Evolutionary conservation across 306 rosid genomes (phyloP), one percentile per base, ranked within the genome.

Genomic region (Gleditsia sinensis): DNA sequence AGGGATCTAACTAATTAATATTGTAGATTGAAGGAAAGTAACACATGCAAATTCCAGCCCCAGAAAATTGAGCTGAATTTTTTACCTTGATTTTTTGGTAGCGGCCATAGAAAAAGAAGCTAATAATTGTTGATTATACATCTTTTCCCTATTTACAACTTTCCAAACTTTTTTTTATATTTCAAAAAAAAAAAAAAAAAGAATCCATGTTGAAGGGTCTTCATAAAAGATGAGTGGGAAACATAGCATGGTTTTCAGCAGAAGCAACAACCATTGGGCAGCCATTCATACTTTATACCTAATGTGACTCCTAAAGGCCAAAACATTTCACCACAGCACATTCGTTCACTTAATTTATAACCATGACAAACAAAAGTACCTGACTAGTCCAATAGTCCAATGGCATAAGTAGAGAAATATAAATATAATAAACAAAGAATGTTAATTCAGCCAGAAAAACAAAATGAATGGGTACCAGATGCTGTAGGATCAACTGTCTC

Each of bases 401-500:
- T 19, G 46, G 63, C 11, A 66, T 63, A 50, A 50, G 10, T 46
- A 33, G 58, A 45, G 45, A 74, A 68, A 48, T 20, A 36, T 42
- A 8, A 24, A 46, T 24, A 63, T 9, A 51, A 33, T 17, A 62
- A 6, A 48, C 5, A 24, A 42, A 25, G 71, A 43, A 65, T 16
- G n/a, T 7, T 24, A 17, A 33, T 69, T 49, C 62, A 66, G 69
- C 19, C 30, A 42, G 55, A 83, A 34, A 3, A 16, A 69, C 17
- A 45, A 20, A 80, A 37, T 11, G 19, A 14, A 37, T 72, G 46
- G 12, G 67, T 89, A 94, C 94, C 96, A 51, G 87, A 89, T 51
- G 97, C 83, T 76, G 85, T 61, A 28, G 97, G 97, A 72, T 90
- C 97, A 77, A 91, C 76, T 3, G 88, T 85, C 90, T 91, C 97